A percentile compares a stretch with the other conserved stretches of the same genome.
phyloP scores from a whole-genome alignment of 202 grass and related monocot genomes.

The Sporobolus alterniflorus region DNA sequence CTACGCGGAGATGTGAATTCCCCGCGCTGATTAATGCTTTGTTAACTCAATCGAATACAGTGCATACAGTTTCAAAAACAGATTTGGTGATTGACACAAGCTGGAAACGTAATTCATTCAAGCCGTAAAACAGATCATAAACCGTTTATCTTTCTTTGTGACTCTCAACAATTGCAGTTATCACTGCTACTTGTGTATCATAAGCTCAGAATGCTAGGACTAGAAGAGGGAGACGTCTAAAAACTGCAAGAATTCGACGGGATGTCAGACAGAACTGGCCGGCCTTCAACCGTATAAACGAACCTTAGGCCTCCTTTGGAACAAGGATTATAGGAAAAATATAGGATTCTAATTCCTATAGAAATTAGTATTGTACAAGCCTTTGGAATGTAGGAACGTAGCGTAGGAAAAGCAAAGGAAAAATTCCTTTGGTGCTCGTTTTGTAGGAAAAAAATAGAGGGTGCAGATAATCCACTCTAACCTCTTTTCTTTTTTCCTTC shows the following conservation, averaged over 20 bases:
- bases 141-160: too few species aligned
- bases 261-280: not conserved
- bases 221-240: slow-evolving; percentile 18
- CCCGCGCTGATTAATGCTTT: slow-evolving; percentile 11
- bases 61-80: not conserved
- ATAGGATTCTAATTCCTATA: too few species aligned
- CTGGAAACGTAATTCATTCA: not conserved
- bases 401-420: too few species aligned
- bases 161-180: not conserved
- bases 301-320: too few species aligned
- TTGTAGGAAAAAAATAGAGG: too few species aligned
- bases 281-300: not conserved
- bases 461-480: too few species aligned
- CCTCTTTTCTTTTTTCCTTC: too few species aligned
- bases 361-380: too few species aligned
- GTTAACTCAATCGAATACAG: slow-evolving; percentile 16
- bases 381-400: too few species aligned
- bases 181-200: not conserved
- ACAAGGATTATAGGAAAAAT: too few species aligned
- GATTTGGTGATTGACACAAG: not conserved
- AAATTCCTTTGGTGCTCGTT: too few species aligned
- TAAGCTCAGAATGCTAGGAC: not conserved
- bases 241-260: slow-evolving; percentile 26
- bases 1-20: slow-evolving; percentile 18
- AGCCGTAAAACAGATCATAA: not conserved